These are phyloP conservation scores for Tuber brumale DNA, from an alignment of 495 filamentous ascomycete genomes.

Conservation along the genomic window DNA sequence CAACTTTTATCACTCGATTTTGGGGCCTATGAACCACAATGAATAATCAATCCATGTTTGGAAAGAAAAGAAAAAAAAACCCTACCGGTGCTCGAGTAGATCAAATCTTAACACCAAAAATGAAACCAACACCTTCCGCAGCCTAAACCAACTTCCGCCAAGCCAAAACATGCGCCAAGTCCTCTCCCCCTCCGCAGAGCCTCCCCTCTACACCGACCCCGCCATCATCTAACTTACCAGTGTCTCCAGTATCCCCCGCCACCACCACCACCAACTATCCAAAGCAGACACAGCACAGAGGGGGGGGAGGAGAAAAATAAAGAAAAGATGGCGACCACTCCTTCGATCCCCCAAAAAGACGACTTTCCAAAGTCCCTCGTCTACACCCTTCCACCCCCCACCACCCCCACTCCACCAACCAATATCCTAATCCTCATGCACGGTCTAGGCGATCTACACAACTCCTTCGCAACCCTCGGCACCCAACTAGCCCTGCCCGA, in stretches of 20 bases:
- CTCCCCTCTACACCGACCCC: background rate
- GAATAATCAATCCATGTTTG: background rate
- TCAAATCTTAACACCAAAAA: background rate
- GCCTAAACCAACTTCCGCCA: background rate
- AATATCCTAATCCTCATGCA: conserved; percentile 84
- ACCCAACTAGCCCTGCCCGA: conserved; percentile 70
- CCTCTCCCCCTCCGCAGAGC: background rate
- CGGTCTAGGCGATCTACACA: conserved; percentile 73
- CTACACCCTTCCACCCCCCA: conserved; percentile 25
- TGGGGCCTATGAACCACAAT: background rate
- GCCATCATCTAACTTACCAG: background rate
- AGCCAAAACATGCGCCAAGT: background rate
- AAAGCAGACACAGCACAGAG: background rate
- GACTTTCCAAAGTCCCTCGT: conserved; percentile 11
- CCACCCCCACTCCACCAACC: conserved; percentile 49
- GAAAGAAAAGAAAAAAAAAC: background rate
- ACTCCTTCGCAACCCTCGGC: conserved; percentile 64
- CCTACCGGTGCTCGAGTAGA: too few relatives aligned
- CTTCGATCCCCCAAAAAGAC: conserved; percentile 11
- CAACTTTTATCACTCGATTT: background rate
- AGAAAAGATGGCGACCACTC: conserved; percentile 6
- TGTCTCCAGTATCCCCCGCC: background rate
- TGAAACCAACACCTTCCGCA: background rate
- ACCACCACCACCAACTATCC: background rate
- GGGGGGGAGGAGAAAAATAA: background rate